Percentiles rank a stretch among this genome's conserved stretches.
Evolutionary conservation across 306 rosid genomes (phyloP).

Genomic region (Ormosia semicastrata): DNA sequence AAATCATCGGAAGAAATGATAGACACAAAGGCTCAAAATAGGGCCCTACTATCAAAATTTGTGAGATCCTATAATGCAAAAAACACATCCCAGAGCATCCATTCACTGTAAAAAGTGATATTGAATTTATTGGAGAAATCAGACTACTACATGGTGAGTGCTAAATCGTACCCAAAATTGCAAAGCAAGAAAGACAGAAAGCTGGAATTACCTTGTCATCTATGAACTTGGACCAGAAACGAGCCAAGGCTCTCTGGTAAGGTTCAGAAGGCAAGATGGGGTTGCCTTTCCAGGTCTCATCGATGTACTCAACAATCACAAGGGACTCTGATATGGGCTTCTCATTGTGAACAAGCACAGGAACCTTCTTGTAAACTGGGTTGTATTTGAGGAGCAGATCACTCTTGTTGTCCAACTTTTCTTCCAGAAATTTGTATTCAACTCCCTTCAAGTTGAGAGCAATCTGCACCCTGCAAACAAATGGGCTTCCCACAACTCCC

Average conservation of each 20-base stretch:
- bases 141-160: too few species aligned
- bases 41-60: too few species aligned
- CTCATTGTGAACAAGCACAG: constrained; percentile 46
- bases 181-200: too few species aligned
- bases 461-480: constrained; percentile 38
- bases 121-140: too few species aligned
- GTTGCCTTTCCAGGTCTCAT: constrained; percentile 43
- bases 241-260: constrained; percentile 45
- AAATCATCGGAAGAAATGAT: too few species aligned
- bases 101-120: too few species aligned
- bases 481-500: constrained; percentile 46
- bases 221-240: constrained; percentile 65
- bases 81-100: too few species aligned
- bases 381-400: constrained; percentile 45
- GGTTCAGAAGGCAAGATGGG: constrained; percentile 47
- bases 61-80: too few species aligned
- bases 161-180: too few species aligned
- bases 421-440: constrained; percentile 37
- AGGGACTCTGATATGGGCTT: constrained; percentile 54
- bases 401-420: constrained; percentile 45
- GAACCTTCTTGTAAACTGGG: constrained; percentile 61
- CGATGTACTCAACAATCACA: constrained; percentile 49
- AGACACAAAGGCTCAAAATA: too few species aligned
- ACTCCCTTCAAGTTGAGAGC: constrained; percentile 65
- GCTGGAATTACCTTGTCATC: constrained; percentile 55